A percentile compares a stretch with the other conserved stretches of the same genome.
Evolutionary conservation across 805 yeast species (phyloP).

Genomic region (Deakozyma indianensis): DNA sequence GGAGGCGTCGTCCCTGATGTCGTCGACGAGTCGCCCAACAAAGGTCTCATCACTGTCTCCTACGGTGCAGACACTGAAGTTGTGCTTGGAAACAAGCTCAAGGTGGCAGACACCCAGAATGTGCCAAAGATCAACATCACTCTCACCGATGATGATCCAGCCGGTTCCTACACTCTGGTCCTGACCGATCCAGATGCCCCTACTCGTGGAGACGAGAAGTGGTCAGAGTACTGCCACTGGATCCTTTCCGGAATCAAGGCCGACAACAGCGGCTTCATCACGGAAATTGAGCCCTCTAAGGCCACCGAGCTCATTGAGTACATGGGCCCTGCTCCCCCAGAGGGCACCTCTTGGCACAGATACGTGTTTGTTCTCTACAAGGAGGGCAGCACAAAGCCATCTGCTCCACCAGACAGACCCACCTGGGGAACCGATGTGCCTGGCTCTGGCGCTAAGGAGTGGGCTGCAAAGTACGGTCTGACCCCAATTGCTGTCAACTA

Average conservation of each 20-base stretch:
- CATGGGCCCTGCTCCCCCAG: conserved; percentile 84
- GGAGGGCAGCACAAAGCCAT: conserved; percentile 27
- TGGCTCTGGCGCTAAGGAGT: conserved; percentile 61
- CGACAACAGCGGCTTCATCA: conserved; percentile 15
- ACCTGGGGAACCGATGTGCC: conserved; percentile 83
- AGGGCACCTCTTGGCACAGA: conserved; percentile 73
- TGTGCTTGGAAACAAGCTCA: conserved; percentile 62
- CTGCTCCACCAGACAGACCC: conserved; percentile 40
- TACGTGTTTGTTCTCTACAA: conserved; percentile 66
- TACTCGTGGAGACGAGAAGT: conserved; percentile 60
- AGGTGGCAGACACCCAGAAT: conserved; percentile 51
- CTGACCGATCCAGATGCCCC: conserved; percentile 95
- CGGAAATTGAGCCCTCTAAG: conserved; percentile 17
- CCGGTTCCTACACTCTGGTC: conserved; percentile 54
- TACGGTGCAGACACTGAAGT: conserved; percentile 50
- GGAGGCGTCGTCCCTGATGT: conserved; percentile 32
- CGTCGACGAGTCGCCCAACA: conserved; percentile 17
- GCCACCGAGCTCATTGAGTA: conserved; percentile 41
- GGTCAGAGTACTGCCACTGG: conserved; percentile 82
- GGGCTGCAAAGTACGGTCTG: conserved; percentile 50
- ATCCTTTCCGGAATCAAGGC: conserved; percentile 29
- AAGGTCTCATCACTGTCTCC: conserved; percentile 40
- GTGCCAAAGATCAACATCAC: conserved; percentile 56
- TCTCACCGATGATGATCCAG: conserved; percentile 31
- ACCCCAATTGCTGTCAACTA: conserved; percentile 61